A percentile compares a stretch with the other conserved stretches of the same genome.
These are phyloP conservation scores for Apocynum venetum DNA, from an alignment of 257 asterid species.

Conservation along the genomic window DNA sequence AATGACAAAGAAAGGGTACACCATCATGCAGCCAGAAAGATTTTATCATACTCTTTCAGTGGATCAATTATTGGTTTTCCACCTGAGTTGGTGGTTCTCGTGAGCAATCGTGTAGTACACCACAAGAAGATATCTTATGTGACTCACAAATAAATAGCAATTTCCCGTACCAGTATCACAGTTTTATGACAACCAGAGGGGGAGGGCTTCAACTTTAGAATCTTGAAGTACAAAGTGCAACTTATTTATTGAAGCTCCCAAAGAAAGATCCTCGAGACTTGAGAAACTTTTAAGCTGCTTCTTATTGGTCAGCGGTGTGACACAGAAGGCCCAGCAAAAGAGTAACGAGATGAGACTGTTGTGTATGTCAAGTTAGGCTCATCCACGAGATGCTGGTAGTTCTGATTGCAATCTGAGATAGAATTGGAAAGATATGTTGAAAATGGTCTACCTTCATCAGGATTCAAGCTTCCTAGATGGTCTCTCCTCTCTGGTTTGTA, in stretches of 20 bases:
- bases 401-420: conserved; percentile 26
- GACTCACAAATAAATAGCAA: background rate
- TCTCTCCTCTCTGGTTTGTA: conserved; percentile 20
- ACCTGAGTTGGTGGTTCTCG: background rate
- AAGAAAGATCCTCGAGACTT: background rate
- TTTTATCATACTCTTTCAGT: background rate
- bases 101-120: background rate
- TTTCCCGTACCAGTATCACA: background rate
- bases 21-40: background rate
- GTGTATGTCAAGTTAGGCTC: conserved; percentile 28
- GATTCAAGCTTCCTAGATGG: conserved; percentile 24
- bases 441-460: conserved; percentile 27
- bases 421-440: conserved; percentile 32
- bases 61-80: background rate
- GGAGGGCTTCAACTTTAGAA: background rate
- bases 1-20: background rate
- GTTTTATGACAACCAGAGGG: background rate
- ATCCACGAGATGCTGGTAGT: conserved; percentile 21
- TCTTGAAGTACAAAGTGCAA: background rate
- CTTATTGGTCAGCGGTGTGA: conserved; percentile 29
- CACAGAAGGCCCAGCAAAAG: conserved; percentile 55
- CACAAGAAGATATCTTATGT: background rate
- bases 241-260: background rate
- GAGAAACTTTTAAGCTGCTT: background rate
- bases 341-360: conserved; percentile 55